Base-by-base conservation (phyloP, 805 yeast species). In the Sugiyamaella qingdaonensis region DNA sequence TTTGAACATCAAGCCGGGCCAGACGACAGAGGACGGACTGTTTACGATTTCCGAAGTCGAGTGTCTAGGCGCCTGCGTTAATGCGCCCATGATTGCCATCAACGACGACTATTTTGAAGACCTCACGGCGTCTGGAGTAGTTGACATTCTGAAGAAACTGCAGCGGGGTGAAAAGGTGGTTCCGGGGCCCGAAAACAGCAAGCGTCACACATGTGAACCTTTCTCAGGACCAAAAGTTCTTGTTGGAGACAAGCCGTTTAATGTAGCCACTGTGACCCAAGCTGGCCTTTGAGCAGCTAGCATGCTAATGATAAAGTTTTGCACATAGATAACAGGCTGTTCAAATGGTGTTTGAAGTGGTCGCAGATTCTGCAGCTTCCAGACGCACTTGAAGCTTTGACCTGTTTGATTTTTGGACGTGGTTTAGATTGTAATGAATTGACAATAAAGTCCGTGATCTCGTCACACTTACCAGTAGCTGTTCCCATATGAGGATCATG, bases 61-160 rank as follows among this genome's bases (percentile, higher is more conserved):
- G 73, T 88, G 96, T 72, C 79, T 87, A 48, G 96, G 96, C 54
- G 96, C 96, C 2, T 88, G 96, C 76, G 90, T 88, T 48, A 88
- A 88, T 69, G 96, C 87, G 7, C 96, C 96, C 51, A 88, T 88
- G 88, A 75, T 88, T 52, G 95, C 88, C 56, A 73, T 88, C 50
- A 87, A 86, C 69, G 95, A 88, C 71, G 90, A 85, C 67, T 88
- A 75, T 72, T 84, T 77, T 65, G 96, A 88, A 73, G 96, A 88
- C 69, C 77, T 88, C 70, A 85, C 91, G 34, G 76, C 82, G 21
- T 85, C 84, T 58, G 77, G 79, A 45, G 80, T 86, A 27, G 77
- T 79, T 34, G 75, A 77, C 56, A 68, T 88, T 45, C 77, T 88
- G 66, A 77, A 82, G 58, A 81, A 78, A 52, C 74, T 87, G 58